Conservation (phyloP, 2,329 filamentous ascomycete species). For the Colletotrichum scovillei region DNA sequence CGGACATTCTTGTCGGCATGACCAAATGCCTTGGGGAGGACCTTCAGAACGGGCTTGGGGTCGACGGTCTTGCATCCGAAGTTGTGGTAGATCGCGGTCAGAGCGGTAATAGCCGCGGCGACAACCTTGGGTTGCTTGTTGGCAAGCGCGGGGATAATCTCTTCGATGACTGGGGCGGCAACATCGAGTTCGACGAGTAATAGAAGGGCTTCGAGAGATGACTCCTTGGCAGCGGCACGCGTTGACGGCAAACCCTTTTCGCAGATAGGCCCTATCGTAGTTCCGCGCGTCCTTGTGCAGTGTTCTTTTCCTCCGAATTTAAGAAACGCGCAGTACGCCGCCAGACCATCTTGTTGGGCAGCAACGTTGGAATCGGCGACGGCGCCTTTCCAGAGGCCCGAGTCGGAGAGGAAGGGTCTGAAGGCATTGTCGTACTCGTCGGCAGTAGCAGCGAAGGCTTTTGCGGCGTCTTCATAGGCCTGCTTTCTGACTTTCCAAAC, state of each 20-base stretch:
- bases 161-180: slow-evolving; percentile 87
- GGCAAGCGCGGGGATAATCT: slow-evolving; percentile 83
- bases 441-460: slow-evolving; percentile 85
- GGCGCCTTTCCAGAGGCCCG: slow-evolving; percentile 89
- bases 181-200: slow-evolving; percentile 92
- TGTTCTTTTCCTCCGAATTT: slow-evolving; percentile 88
- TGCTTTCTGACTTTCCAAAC: slow-evolving; percentile 97
- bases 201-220: slow-evolving; percentile 85
- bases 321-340: slow-evolving; percentile 88
- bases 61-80: slow-evolving; percentile 96
- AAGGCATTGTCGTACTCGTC: slow-evolving; percentile 90
- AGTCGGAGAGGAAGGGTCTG: slow-evolving; percentile 86
- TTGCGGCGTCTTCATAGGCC: slow-evolving; percentile 92
- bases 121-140: slow-evolving; percentile 95
- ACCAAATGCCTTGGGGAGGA: slow-evolving; percentile 89
- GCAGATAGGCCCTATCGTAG: slow-evolving; percentile 81
- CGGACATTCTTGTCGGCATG: slow-evolving; percentile 99
- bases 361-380: slow-evolving; percentile 96
- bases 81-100: slow-evolving; percentile 89
- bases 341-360: slow-evolving; percentile 92
- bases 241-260: slow-evolving; percentile 94
- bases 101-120: slow-evolving; percentile 74
- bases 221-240: slow-evolving; percentile 88
- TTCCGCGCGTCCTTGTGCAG: slow-evolving; percentile 79
- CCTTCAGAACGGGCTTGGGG: slow-evolving; percentile 90